Base-by-base conservation (phyloP, 352 stramenopile species). In the Phytophthora sansomeana region DNA sequence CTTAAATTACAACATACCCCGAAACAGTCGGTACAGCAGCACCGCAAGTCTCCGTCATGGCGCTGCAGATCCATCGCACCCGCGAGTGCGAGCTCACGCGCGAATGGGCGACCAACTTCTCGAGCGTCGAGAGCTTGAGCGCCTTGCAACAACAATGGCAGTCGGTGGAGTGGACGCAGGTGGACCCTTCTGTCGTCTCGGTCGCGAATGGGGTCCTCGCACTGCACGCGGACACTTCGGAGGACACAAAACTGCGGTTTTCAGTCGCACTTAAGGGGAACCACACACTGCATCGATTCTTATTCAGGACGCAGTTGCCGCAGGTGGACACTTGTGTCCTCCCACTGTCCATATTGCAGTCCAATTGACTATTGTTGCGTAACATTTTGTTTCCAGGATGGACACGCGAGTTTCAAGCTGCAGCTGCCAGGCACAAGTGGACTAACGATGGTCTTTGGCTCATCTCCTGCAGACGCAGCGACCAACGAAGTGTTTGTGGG, bases 1-100 rank as follows among this genome's bases (percentile, higher is more conserved):
- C n/a, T n/a, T n/a, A n/a, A n/a, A n/a, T n/a, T n/a, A n/a, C n/a
- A n/a, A n/a, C n/a, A n/a, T n/a, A n/a, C n/a, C n/a, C n/a, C n/a
- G n/a, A n/a, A n/a, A n/a, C n/a, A n/a, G n/a, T n/a, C n/a, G n/a
- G n/a, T n/a, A n/a, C n/a, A n/a, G n/a, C n/a, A n/a, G n/a, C n/a
- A n/a, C n/a, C n/a, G 19, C 35, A 21, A 32, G 32, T 24, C 1
- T 32, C 38, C 28, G 52, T 9, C 16, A 62, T 54, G 54, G 35
- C 26, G 32, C 33, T 83, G 51, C 26, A 69, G 53, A 61, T 88
- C 44, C 79, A 83, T 29, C 72, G 77, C n/a, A 19, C 58, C 16
- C 61, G 63, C 17, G 48, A 29, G 26, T 88, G 79, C 52, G 74
- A 71, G 16, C 57, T 67, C 38, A 55, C 60, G 39, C 63, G 69